A percentile compares a stretch with the other conserved stretches of the same genome.
These are phyloP conservation scores for Stephanodiscus triporus DNA, from an alignment of 108 stramenopile genomes.

Conservation along the genomic window DNA sequence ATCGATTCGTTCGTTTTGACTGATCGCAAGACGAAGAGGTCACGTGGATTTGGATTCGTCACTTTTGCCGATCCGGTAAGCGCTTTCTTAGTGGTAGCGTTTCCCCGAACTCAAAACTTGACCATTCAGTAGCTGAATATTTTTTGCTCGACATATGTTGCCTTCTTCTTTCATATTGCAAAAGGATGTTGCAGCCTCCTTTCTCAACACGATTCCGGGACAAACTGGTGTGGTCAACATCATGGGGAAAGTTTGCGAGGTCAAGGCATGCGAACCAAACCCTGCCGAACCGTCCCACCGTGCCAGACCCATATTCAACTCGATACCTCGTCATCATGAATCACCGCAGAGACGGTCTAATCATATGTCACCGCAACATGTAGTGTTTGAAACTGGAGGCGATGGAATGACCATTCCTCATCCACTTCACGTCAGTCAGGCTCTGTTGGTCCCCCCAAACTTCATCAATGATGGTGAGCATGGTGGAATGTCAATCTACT, in stretches of 20 bases:
- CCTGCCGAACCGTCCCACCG: conserved; percentile 24
- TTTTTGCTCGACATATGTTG: background rate
- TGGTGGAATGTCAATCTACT: conserved; percentile 22
- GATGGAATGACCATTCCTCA: conserved; percentile 2
- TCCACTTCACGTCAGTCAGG: conserved; percentile 8
- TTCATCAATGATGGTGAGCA: conserved; percentile 5
- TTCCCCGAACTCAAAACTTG: background rate
- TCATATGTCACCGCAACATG: conserved; percentile 17
- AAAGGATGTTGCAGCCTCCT: conserved; percentile 38
- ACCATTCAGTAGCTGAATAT: too few species aligned
- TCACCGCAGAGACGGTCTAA: background rate
- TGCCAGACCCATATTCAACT: background rate
- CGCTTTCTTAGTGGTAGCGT: conserved; percentile 1
- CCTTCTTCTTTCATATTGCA: background rate
- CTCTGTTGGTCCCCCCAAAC: conserved; percentile 9
- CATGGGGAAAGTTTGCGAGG: conserved; percentile 69
- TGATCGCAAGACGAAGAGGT: conserved; percentile 76
- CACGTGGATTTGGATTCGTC: conserved; percentile 94
- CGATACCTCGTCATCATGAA: conserved; percentile 4
- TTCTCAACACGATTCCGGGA: conserved; percentile 43
- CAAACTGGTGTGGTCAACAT: conserved; percentile 59
- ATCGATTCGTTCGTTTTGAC: conserved; percentile 79
- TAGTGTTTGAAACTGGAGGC: conserved; percentile 12
- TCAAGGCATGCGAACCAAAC: conserved; percentile 72
- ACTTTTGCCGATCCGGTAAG: conserved; percentile 69